Conservation (phyloP, 2,329 filamentous ascomycete species). For the Fusarium clavum region DNA sequence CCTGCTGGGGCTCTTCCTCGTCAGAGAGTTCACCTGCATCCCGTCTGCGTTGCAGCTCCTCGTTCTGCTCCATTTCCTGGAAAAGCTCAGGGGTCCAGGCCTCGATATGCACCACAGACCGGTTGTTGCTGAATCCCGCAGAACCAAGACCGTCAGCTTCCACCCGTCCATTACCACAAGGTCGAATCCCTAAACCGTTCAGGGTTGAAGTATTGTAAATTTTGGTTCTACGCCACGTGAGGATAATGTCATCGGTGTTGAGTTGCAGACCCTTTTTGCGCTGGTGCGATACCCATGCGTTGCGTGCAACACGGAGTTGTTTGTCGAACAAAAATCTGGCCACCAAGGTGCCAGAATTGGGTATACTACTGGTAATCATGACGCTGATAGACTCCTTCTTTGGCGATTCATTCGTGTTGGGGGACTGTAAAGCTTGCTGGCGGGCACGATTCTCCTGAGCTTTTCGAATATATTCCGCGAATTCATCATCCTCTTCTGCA, state of each 20-base stretch:
- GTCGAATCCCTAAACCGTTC: slow-evolving; percentile 71
- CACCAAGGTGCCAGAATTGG: slow-evolving; percentile 62
- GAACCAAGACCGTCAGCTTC: slow-evolving; percentile 51
- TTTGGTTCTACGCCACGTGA: slow-evolving; percentile 81
- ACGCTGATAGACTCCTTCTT: slow-evolving; percentile 48
- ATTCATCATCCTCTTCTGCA: slow-evolving; percentile 54
- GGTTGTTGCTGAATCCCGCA: slow-evolving; percentile 75
- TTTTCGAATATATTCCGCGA: slow-evolving; percentile 59
- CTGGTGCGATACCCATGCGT: slow-evolving; percentile 77
- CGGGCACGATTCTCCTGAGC: slow-evolving; percentile 53
- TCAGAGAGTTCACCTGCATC: slow-evolving; percentile 56
- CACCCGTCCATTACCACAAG: slow-evolving; percentile 56
- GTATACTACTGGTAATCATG: slow-evolving; percentile 71
- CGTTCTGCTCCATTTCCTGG: slow-evolving; percentile 58
- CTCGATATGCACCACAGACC: slow-evolving; percentile 80
- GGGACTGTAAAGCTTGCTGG: slow-evolving; percentile 38
- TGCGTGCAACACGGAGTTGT: slow-evolving; percentile 72
- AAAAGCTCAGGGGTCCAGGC: slow-evolving; percentile 78
- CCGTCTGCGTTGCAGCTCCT: slow-evolving; percentile 60
- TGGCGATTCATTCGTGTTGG: slow-evolving; percentile 21
- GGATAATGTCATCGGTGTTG: slow-evolving; percentile 67
- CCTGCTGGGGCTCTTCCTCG: slow-evolving; percentile 46
- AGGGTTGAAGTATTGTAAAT: slow-evolving; percentile 83
- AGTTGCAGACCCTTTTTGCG: slow-evolving; percentile 53
- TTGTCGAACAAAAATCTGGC: slow-evolving; percentile 76